Evolutionary conservation across 495 filamentous ascomycete genomes (phyloP), one percentile per base, ranked within the genome.

Genomic region (Geopyxis carbonaria): DNA sequence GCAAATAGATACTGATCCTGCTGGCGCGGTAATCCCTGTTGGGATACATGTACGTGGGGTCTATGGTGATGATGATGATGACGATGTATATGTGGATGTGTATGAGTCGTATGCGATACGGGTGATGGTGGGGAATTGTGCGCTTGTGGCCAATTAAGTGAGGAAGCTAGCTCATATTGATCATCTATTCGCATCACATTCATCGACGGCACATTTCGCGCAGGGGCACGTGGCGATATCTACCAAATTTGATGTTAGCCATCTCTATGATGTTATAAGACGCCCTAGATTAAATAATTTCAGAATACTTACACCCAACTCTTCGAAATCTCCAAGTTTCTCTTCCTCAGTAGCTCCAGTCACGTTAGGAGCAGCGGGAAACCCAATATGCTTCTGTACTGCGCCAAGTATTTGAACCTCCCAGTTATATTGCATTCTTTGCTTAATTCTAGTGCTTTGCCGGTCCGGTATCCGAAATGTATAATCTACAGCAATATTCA

Each of bases 371-470:
- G 87, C 87, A 22, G 87, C 87, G 20, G 89, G 89, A 59, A 94
- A 95, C 16, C 89, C 89, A 36, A 91, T 72, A 58, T 93, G 81
- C 57, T 93, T 93, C 5, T 85, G 83, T 40, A 95, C 69, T 14
- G 89, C 87, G 5, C 84, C 76, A 40, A 97, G 68, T 10, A 93
- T 68, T 4, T 82, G 86, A 3, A 97, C 84, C 56, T 97, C 89
- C 48, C 76, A 76, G 57, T 93, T 94, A 58, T 93, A 93, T 31
- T 76, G 28, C 79, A 68, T 49, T 89, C 89, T 38, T 83, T 75
- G 41, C 65, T 65, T 40, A 83, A 72, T 54, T 79, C 82, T 48
- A 78, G 75, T 42, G 73, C 67, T 41, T 73, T 71, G 29, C 72
- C 72, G 24, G 69, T 68, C 14, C 75, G 77, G 56, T 84, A 89